A percentile compares a stretch with the other conserved stretches of the same genome.
phyloP scores from a whole-genome alignment of 108 stramenopile genomes.

The Nitzschia sp. region DNA sequence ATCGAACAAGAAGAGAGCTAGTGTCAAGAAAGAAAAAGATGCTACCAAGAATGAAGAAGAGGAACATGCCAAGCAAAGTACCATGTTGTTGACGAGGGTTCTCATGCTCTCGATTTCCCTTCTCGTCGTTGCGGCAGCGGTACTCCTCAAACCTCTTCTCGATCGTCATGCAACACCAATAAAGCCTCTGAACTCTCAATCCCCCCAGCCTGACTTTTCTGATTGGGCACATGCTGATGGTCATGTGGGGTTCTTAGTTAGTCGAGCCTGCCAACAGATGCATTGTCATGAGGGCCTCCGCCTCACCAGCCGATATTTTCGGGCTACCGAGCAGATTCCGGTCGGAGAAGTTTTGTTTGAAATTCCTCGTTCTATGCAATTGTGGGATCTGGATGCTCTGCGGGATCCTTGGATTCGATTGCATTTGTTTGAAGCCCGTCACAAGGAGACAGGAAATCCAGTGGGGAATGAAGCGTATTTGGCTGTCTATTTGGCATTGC shows the following conservation, averaged over 20 bases:
- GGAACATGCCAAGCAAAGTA: neutral
- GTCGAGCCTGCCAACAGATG: conserved; percentile 17
- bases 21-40: neutral
- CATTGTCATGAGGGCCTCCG: conserved; percentile 20
- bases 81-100: neutral
- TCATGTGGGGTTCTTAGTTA: conserved; percentile 15
- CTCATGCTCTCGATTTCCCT: neutral
- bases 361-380: conserved; percentile 69
- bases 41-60: neutral
- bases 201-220: neutral
- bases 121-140: conserved; percentile 8
- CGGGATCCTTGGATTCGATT: conserved; percentile 54
- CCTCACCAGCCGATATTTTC: conserved; percentile 14
- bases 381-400: conserved; percentile 84
- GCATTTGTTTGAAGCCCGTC: conserved; percentile 58
- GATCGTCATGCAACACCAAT: neutral
- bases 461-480: conserved; percentile 69
- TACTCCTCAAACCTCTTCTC: conserved; percentile 7
- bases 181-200: neutral
- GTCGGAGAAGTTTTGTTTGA: conserved; percentile 50
- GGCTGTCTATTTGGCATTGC: conserved; percentile 55
- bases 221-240: conserved; percentile 18
- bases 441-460: conserved; percentile 51
- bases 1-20: neutral
- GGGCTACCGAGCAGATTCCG: conserved; percentile 35